phyloP scores from a whole-genome alignment of 495 filamentous ascomycete genomes.

The Aspergillus heteromorphus region DNA sequence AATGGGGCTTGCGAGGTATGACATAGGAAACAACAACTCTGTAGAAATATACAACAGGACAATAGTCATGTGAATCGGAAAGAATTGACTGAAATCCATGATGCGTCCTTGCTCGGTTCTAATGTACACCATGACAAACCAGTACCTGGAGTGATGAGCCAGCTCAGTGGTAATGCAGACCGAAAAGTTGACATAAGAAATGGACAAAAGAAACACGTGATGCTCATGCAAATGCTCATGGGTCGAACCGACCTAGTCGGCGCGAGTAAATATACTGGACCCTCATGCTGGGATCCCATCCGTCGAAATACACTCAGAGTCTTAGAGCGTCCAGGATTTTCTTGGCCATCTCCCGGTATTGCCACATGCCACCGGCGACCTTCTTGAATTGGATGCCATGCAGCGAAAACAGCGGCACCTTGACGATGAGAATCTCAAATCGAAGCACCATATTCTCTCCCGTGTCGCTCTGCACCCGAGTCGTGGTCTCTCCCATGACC shows the following conservation, averaged over 20 bases:
- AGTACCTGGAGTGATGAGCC: slow-evolving; percentile 16
- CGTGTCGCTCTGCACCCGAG: slow-evolving; percentile 79
- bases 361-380: slow-evolving; percentile 91
- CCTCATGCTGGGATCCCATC: background rate
- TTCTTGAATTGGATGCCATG: slow-evolving; percentile 99
- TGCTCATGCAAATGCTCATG: slow-evolving; percentile 31
- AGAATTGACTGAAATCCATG: slow-evolving; percentile 12
- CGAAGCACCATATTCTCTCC: slow-evolving; percentile 73
- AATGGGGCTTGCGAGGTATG: background rate
- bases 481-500: slow-evolving; percentile 73
- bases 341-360: slow-evolving; percentile 97
- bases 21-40: slow-evolving; percentile 1
- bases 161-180: slow-evolving; percentile 22
- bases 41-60: slow-evolving; percentile 6
- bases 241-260: slow-evolving; percentile 12
- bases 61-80: slow-evolving; percentile 11
- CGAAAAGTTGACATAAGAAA: slow-evolving; percentile 15
- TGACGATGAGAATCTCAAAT: slow-evolving; percentile 97
- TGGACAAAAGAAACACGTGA: slow-evolving; percentile 15
- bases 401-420: slow-evolving; percentile 87
- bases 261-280: slow-evolving; percentile 6
- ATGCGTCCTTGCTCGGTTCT: slow-evolving; percentile 20
- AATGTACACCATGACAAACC: slow-evolving; percentile 29
- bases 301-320: slow-evolving; percentile 44
- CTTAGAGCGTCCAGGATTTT: slow-evolving; percentile 85